Percentiles rank a stretch among this genome's conserved stretches.
phyloP scores from a whole-genome alignment of 345 rosid genomes.

The Capsella bursapastoris region DNA sequence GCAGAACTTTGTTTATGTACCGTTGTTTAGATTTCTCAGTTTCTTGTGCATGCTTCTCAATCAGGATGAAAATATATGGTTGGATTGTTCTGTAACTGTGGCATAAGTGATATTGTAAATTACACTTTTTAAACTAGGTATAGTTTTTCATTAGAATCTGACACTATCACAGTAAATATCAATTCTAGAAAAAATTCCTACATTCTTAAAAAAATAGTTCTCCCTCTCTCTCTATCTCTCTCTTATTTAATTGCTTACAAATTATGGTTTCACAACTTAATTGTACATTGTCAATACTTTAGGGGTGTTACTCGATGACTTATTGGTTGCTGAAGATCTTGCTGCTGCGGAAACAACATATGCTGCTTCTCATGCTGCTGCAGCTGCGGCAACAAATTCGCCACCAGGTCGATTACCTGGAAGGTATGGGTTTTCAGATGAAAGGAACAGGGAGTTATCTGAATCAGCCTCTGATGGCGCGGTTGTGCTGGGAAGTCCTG shows the following conservation, averaged over 20 bases:
- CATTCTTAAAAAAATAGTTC: neutral
- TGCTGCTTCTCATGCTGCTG: conserved; percentile 91
- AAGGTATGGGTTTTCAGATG: conserved; percentile 76
- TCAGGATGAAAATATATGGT: conserved; percentile 7
- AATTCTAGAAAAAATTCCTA: neutral
- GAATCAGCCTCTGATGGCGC: conserved; percentile 72
- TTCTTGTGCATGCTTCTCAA: conserved; percentile 27
- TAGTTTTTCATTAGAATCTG: neutral
- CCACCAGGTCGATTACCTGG: conserved; percentile 61
- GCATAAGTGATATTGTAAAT: conserved; percentile 15
- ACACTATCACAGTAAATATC: neutral
- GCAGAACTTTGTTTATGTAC: conserved; percentile 16
- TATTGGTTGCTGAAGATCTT: conserved; percentile 92
- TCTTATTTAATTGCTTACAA: neutral
- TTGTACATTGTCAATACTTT: conserved; percentile 36
- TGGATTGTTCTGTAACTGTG: conserved; percentile 11
- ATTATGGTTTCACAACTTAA: conserved; percentile 25
- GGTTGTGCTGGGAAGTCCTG: conserved; percentile 83
- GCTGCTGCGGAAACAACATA: conserved; percentile 85
- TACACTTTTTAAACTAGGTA: conserved; percentile 12
- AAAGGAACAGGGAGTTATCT: conserved; percentile 64
- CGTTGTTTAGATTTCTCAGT: conserved; percentile 12
- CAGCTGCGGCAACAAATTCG: conserved; percentile 72
- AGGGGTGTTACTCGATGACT: conserved; percentile 94
- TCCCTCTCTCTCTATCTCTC: conserved; percentile 2